Conservation (phyloP, 2,329 filamentous ascomycete species). For the Graphiopsis chlorocephala region DNA sequence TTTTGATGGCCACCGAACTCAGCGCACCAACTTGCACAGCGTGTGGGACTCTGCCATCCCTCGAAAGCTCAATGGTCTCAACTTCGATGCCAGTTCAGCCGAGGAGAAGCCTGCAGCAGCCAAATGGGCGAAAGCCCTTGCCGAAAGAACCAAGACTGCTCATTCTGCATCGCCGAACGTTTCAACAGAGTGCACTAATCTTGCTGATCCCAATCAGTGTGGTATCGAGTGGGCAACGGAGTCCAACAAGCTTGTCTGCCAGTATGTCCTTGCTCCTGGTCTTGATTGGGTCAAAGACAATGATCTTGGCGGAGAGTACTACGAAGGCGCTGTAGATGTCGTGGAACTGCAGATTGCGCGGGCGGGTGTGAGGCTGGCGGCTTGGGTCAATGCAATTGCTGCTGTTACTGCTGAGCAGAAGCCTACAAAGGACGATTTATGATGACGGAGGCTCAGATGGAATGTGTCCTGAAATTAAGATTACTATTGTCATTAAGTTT, state of each 20-base stretch:
- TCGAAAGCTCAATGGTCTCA: slow-evolving; percentile 5
- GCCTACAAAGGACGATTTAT: background rate
- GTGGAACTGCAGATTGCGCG: slow-evolving; percentile 45
- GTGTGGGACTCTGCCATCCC: slow-evolving; percentile 34
- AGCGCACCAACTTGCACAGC: slow-evolving; percentile 43
- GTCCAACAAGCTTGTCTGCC: background rate
- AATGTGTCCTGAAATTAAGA: background rate
- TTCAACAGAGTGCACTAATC: background rate
- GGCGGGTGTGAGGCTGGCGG: slow-evolving; percentile 38
- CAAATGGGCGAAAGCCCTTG: background rate
- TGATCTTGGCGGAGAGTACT: slow-evolving; percentile 37
- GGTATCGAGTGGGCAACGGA: slow-evolving; percentile 11
- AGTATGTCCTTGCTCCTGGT: slow-evolving; percentile 9
- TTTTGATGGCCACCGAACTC: slow-evolving; percentile 34
- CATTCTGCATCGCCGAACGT: background rate
- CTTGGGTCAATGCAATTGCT: slow-evolving; percentile 37
- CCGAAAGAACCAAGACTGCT: background rate
- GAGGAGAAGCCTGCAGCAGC: slow-evolving; percentile 11
- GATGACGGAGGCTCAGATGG: background rate
- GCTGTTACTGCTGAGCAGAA: slow-evolving; percentile 6
- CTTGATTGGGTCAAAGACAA: slow-evolving; percentile 19
- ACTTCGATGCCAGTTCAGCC: slow-evolving; percentile 1
- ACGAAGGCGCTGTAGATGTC: slow-evolving; percentile 37
- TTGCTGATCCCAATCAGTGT: slow-evolving; percentile 7
- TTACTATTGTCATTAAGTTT: background rate